Base-by-base conservation (phyloP, 2,329 filamentous ascomycete genomes). In the Aspergillus quadricinctus region DNA sequence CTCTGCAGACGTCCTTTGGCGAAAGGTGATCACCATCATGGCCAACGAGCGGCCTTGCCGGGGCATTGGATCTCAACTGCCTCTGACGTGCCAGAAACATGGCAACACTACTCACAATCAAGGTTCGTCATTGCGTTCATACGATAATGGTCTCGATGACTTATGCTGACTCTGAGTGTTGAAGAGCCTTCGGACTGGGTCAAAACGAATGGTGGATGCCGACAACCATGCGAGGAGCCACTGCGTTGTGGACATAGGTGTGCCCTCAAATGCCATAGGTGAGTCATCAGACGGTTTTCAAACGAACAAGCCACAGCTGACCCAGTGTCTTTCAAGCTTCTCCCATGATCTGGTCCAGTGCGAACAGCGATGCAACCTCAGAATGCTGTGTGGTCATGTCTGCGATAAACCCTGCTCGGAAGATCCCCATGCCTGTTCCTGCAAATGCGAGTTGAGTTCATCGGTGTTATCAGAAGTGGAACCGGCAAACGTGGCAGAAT, bases 71-170 rank as follows among this genome's bases (percentile, higher is more conserved):
- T 75, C 71, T n/a, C 71, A 76, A 2, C 64, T 93, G 0, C 88
- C 88, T 1, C 68, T 92, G 14, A 78, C 78, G 5, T 94, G 90
- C 65, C 65, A 74, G 5, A 82, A 80, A 0, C 89, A 93, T 66
- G 67, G 73, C 0, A 75, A 68, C 1, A 78, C 76, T 28, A 81
- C 76, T 0, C 75, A 78, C 48, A 80, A 91, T 29, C 71, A 75
- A 50, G 66, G 76, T 78, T 56, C 57, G 65, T 58, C 19, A 2
- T 40, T 11, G 37, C 10, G 8, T 48, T n/a, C 46, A 29, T 28
- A 2, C 3, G 2, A 17, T 19, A 10, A 27, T 17, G 43, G 37
- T n/a, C 17, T 52, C 11, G 29, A 10, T n/a, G 27, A 5, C 21
- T 10, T 37, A 37, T 49, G 48, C 50, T 63, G 46, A 62, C 54